These are phyloP conservation scores for Pulicaria dysenterica DNA, from an alignment of 129 eudicot species.

Conservation along the genomic window DNA sequence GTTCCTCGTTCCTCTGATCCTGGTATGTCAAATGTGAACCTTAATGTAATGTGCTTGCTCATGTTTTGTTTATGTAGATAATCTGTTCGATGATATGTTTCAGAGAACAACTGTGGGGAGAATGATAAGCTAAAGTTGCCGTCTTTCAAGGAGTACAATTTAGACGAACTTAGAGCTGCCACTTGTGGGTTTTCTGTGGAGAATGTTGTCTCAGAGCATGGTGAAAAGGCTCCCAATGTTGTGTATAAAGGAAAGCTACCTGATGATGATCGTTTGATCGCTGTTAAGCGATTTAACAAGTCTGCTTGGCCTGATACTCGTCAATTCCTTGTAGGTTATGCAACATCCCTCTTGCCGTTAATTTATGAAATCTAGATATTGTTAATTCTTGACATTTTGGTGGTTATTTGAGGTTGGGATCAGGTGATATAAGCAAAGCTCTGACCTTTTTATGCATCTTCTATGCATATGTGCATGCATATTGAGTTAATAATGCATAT, in stretches of 20 bases:
- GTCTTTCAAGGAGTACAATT: slow-evolving; percentile 49
- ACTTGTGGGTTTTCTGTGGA: slow-evolving; percentile 67
- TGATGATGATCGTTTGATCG: slow-evolving; percentile 62
- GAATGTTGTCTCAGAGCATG: slow-evolving; percentile 86
- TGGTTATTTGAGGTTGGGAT: slow-evolving; percentile 3
- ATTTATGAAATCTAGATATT: background rate
- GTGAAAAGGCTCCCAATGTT: slow-evolving; percentile 89
- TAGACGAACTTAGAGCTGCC: slow-evolving; percentile 61
- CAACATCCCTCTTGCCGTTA: background rate
- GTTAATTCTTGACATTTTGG: background rate
- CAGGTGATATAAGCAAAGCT: background rate
- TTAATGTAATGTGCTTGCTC: background rate
- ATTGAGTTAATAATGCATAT: background rate
- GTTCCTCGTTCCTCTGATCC: slow-evolving; percentile 50
- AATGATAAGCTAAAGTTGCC: slow-evolving; percentile 45
- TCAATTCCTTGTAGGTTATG: slow-evolving; percentile 65
- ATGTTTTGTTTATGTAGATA: background rate
- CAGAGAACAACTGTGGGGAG: slow-evolving; percentile 41
- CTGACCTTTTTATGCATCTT: background rate
- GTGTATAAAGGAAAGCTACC: slow-evolving; percentile 73
- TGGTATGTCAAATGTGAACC: slow-evolving; percentile 41
- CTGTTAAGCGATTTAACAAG: slow-evolving; percentile 75
- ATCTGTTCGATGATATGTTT: slow-evolving; percentile 23
- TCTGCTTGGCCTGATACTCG: slow-evolving; percentile 97
- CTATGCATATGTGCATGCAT: background rate